Conservation (phyloP, 1,284 basidiomycete genomes). For the Marasmius sp. region DNA sequence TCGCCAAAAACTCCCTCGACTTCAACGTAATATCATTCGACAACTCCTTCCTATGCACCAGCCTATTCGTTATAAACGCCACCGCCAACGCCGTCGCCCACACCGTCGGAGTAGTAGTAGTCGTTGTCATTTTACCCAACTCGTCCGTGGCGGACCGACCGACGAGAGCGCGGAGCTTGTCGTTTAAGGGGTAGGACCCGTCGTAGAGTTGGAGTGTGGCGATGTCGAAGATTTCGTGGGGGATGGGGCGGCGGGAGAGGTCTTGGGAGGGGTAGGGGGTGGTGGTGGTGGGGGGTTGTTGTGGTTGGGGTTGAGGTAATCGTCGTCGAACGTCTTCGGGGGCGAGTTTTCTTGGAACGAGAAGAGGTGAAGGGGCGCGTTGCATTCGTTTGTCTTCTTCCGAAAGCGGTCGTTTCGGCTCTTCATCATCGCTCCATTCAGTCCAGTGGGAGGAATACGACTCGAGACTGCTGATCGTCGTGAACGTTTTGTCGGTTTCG, state of each 20-base stretch:
- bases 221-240: slow-evolving; percentile 30
- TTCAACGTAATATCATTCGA: slow-evolving; percentile 27
- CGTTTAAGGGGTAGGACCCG: slow-evolving; percentile 42
- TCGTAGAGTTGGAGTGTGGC: slow-evolving; percentile 41
- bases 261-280: slow-evolving; percentile 8
- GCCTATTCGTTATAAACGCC: slow-evolving; percentile 25
- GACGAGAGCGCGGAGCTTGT: slow-evolving; percentile 30
- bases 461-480: slow-evolving; percentile 50
- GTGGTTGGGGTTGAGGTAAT: not conserved
- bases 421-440: slow-evolving; percentile 33
- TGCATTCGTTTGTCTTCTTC: slow-evolving; percentile 19
- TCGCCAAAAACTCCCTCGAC: slow-evolving; percentile 23
- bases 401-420: slow-evolving; percentile 17
- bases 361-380: slow-evolving; percentile 30
- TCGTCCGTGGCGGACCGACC: slow-evolving; percentile 25
- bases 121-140: not conserved
- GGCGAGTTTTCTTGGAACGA: slow-evolving; percentile 20
- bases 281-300: too few species aligned
- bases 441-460: slow-evolving; percentile 21
- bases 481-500: slow-evolving; percentile 35
- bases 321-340: slow-evolving; percentile 4
- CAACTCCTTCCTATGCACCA: slow-evolving; percentile 21
- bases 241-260: slow-evolving; percentile 14
- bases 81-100: slow-evolving; percentile 30
- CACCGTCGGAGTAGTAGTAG: slow-evolving; percentile 11